phyloP scores from a whole-genome alignment of 1,139 yeast species.

The Suhomyces wounanorum region DNA sequence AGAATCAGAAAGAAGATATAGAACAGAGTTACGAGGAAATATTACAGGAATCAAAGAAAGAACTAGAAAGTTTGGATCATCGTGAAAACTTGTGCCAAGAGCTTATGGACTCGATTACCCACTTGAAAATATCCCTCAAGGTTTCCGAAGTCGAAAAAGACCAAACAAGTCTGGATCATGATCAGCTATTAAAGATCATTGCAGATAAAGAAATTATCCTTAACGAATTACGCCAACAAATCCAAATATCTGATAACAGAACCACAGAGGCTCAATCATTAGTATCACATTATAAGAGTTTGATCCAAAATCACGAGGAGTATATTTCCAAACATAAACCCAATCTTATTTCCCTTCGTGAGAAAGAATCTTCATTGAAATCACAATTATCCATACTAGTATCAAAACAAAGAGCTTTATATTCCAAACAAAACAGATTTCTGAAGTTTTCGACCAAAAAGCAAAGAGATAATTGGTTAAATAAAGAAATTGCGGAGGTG shows the following conservation, averaged over 20 bases:
- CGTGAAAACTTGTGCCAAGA: constrained; percentile 49
- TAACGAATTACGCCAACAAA: constrained; percentile 26
- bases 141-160: constrained; percentile 52
- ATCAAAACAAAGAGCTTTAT: constrained; percentile 61
- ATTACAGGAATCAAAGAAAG: constrained; percentile 46
- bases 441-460: constrained; percentile 55
- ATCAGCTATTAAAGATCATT: constrained; percentile 46
- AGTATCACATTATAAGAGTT: constrained; percentile 22
- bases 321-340: constrained; percentile 40
- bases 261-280: constrained; percentile 17
- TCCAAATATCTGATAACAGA: constrained; percentile 20
- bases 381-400: constrained; percentile 45
- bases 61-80: constrained; percentile 46
- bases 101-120: constrained; percentile 49
- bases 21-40: constrained; percentile 61
- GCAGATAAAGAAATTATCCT: constrained; percentile 45
- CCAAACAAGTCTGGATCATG: constrained; percentile 52
- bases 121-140: constrained; percentile 38
- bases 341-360: constrained; percentile 37
- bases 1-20: constrained; percentile 58
- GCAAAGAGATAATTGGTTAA: constrained; percentile 75
- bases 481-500: constrained; percentile 28
- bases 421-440: constrained; percentile 74
- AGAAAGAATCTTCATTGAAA: constrained; percentile 44
- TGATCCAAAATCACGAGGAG: constrained; percentile 26